Base-by-base conservation (phyloP, 139 green algal genomes). In the Micromonas pusilla region DNA sequence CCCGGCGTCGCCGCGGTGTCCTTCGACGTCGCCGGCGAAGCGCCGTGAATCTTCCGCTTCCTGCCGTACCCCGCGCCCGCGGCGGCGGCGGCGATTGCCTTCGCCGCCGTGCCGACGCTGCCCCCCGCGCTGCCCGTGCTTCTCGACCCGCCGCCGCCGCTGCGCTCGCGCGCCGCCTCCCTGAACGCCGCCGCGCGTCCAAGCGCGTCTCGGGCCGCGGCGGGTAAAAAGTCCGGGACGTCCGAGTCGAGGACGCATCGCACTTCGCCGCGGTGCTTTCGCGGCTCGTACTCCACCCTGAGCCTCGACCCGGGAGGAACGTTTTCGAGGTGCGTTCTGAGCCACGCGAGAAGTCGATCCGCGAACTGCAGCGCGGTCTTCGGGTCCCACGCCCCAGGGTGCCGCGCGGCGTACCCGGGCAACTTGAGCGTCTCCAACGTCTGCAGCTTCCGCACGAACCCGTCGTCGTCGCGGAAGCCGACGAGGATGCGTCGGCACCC, bases 391-490 rank as follows among this genome's bases (percentile, higher is more conserved):
- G 68, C 77, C 23, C 30, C 32, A 1, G n/a, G 21, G 52, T 82
- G 52, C n/a, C 62, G 54, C 19, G 63, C 77, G 16, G 57, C 60
- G 52, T 78, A 73, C 52, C 57, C 37, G 1, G 77, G 77, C 6
- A 82, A 45, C 67, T 77, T 82, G 30, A 80, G 52, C 68, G 64
- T 82, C n/a, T 72, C 52, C 25, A 71, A n/a, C 52, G 39, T 64
- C 57, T 77, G 67, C 31, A 78, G 23, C 67, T 82, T 82, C 30
- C 31, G n/a, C 26, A 71, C 45, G 19, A 62, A 45, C 19, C 79
- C 79, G 38, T 67, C 3, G 64, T 83, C 73, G 70, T 83, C 79
- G 4, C 79, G 71, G 30, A 80, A 83, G 31, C 79, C 79, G 0
- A 79, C 71, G 13, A 83, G 13, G 72, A 83, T 83, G 16, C 34